Evolutionary conservation across 1,284 basidiomycete genomes (phyloP).

Genomic region (Irpex sp.): DNA sequence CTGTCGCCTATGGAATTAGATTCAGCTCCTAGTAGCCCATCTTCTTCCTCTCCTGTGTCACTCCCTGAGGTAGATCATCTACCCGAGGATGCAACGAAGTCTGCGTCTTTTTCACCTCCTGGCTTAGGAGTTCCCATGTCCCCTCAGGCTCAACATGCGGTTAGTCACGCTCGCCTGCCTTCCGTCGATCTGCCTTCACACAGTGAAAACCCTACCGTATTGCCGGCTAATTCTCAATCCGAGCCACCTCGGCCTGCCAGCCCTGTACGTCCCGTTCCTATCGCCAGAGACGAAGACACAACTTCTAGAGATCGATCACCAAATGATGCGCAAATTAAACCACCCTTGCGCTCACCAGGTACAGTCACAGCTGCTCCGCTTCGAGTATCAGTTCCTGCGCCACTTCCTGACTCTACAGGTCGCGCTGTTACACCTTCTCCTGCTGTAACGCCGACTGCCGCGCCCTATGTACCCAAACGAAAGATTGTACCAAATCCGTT

Average conservation of each 20-base stretch:
- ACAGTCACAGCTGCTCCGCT: not conserved
- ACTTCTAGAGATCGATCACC: not conserved
- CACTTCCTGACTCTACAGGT: not conserved
- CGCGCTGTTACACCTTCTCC: not conserved
- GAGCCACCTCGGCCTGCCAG: not conserved
- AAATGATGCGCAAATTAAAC: not conserved
- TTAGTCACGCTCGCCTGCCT: not conserved
- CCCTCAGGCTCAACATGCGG: not conserved
- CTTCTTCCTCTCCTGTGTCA: slow-evolving; percentile 18
- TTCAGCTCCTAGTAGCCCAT: slow-evolving; percentile 36
- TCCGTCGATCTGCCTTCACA: slow-evolving; percentile 13
- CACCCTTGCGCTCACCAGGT: not conserved
- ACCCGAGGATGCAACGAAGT: slow-evolving; percentile 4
- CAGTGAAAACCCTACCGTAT: slow-evolving; percentile 10
- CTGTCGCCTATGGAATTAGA: slow-evolving; percentile 58
- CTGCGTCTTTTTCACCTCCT: slow-evolving; percentile 16
- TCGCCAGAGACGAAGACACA: not conserved
- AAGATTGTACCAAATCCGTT: slow-evolving; percentile 38
- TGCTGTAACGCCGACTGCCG: not conserved
- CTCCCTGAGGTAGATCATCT: slow-evolving; percentile 10
- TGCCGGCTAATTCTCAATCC: slow-evolving; percentile 3
- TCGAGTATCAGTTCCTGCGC: not conserved
- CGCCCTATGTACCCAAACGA: slow-evolving; percentile 17
- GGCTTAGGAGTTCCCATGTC: slow-evolving; percentile 7
- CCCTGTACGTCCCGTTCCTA: not conserved